Evolutionary conservation across 305 asterid species (phyloP), one percentile per base, ranked within the genome.

Genomic region (Plantago coronopus): DNA sequence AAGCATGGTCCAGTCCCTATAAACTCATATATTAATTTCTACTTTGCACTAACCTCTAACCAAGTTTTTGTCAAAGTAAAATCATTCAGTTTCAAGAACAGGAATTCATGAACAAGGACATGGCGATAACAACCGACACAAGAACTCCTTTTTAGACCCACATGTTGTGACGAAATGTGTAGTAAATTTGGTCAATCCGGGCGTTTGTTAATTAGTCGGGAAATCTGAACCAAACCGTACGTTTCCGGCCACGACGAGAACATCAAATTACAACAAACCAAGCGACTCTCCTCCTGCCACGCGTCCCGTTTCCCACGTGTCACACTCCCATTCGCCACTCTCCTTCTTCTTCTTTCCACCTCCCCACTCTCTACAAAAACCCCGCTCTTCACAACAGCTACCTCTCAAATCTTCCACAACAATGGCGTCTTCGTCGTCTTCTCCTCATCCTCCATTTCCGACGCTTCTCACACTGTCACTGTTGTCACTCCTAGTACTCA

Each of bases 231-330:
- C n/a, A n/a, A n/a, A n/a, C n/a, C n/a, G n/a, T n/a, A n/a, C n/a
- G n/a, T n/a, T n/a, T n/a, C n/a, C n/a, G n/a, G 2, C 43, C 43
- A 38, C 43, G 43, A 38, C 43, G 14, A 38, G 3, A 4, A 8
- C 12, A 45, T 72, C 54, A 58, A 14, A 58, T n/a, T 72, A 76
- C 95, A 84, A 72, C 95, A 60, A 88, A 85, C 61, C 49, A 44
- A 14, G 51, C 96, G 78, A 83, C 72, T 79, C 70, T 74, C 2
- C 67, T 64, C 17, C 51, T 17, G 61, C 80, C 97, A 89, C 90
- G 90, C 83, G 93, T 71, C 12, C 13, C 13, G 14, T 22, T 0
- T 0, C 34, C 65, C 48, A 83, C 85, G 72, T 78, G 94, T 66
- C 66, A 0, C 7, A 0, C 0, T 0, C 0, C 12, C 5, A 88